These are phyloP conservation scores for Ambrosiella xylebori DNA, from an alignment of 2,329 filamentous ascomycete species.

Conservation along the genomic window DNA sequence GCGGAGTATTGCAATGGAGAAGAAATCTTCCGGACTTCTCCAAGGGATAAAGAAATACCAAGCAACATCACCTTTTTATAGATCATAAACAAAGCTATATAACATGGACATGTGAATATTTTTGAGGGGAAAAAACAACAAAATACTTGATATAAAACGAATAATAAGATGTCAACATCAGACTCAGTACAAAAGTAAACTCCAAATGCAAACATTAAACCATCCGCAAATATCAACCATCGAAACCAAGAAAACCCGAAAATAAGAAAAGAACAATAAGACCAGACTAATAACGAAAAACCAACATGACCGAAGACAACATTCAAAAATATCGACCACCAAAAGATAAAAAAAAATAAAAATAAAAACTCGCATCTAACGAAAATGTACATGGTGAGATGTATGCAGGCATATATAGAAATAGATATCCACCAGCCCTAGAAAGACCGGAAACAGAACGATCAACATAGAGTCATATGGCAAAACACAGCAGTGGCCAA, in stretches of 20 bases:
- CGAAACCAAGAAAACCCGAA: too few relatives aligned
- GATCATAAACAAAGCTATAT: too few relatives aligned
- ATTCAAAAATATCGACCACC: conserved; percentile 2
- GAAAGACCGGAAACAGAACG: conserved; percentile 2
- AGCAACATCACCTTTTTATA: too few relatives aligned
- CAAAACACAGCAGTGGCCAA: background rate
- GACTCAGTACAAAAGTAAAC: background rate
- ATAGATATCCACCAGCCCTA: background rate
- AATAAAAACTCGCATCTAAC: conserved; percentile 3
- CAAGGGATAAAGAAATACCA: too few relatives aligned
- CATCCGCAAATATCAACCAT: background rate
- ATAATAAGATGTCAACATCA: conserved; percentile 1
- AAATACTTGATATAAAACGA: background rate
- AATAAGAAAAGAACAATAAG: too few relatives aligned
- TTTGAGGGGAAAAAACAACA: too few relatives aligned
- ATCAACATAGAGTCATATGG: background rate
- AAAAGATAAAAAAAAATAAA: conserved; percentile 7
- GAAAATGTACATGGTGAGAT: conserved; percentile 1
- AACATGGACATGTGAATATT: too few relatives aligned
- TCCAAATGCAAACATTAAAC: background rate
- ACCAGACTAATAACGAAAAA: background rate
- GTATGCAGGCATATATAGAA: conserved; percentile 12
- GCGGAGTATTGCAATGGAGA: too few relatives aligned
- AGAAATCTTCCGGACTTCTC: too few relatives aligned
- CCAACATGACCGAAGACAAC: background rate